phyloP scores from a whole-genome alignment of 2,329 filamentous ascomycete species.

The Neonectria punicea region DNA sequence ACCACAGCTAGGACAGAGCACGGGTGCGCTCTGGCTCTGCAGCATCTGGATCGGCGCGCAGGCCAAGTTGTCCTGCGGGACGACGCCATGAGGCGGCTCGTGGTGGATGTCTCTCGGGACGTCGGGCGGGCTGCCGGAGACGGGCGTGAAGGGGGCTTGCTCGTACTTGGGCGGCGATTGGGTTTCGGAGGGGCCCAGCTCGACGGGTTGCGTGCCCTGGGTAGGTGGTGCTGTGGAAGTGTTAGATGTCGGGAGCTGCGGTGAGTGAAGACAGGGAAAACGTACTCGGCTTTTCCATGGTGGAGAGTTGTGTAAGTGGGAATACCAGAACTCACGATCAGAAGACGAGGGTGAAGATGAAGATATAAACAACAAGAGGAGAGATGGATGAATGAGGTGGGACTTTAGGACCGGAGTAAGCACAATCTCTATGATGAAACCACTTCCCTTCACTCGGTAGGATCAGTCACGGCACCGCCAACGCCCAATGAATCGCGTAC shows the following conservation, averaged over 20 bases:
- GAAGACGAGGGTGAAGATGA: neutral
- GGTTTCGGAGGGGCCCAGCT: neutral
- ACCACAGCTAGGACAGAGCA: constrained; percentile 33
- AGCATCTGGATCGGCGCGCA: constrained; percentile 31
- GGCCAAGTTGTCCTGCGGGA: constrained; percentile 7
- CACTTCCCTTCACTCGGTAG: neutral
- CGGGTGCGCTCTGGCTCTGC: constrained; percentile 27
- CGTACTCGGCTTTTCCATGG: constrained; percentile 37
- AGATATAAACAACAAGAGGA: neutral
- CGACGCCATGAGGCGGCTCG: neutral
- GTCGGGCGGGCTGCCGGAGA: neutral
- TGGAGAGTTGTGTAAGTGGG: neutral
- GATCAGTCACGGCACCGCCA: neutral
- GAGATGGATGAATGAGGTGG: neutral
- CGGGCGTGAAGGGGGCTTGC: neutral
- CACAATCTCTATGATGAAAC: neutral
- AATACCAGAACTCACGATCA: neutral
- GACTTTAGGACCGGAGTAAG: neutral
- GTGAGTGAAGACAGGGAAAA: neutral
- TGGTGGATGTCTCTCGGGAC: neutral
- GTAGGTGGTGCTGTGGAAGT: constrained; percentile 21
- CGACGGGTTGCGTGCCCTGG: neutral
- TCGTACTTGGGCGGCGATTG: constrained; percentile 26
- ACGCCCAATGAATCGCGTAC: neutral
- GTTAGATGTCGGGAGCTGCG: neutral